Evolutionary conservation across 2,329 filamentous ascomycete genomes (phyloP).

Genomic region (Parascedosporium putredinis): DNA sequence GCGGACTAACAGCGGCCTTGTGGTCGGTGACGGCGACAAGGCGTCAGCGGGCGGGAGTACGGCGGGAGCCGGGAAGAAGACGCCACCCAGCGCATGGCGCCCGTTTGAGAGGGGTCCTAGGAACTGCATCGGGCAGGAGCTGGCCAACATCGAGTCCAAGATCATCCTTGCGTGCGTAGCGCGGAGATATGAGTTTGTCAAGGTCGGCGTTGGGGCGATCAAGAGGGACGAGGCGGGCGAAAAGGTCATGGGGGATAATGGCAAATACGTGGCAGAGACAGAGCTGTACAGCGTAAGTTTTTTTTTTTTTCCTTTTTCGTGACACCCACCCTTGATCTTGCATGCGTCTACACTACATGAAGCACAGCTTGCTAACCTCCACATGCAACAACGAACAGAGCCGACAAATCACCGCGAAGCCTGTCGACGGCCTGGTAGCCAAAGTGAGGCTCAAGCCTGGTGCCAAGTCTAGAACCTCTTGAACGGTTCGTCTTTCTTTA

Average conservation of each 20-base stretch:
- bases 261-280: conserved; percentile 10
- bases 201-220: conserved; percentile 12
- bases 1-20: neutral
- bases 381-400: conserved; percentile 4
- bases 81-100: conserved; percentile 31
- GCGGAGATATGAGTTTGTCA: conserved; percentile 13
- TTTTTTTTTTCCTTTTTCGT: neutral
- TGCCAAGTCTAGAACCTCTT: neutral
- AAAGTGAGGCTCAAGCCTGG: conserved; percentile 10
- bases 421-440: conserved; percentile 11
- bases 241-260: conserved; percentile 11
- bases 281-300: conserved; percentile 12
- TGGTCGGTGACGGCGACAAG: neutral
- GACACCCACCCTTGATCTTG: neutral
- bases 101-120: conserved; percentile 42
- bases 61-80: neutral
- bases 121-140: conserved; percentile 45
- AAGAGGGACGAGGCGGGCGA: conserved; percentile 10
- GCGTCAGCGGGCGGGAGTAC: neutral
- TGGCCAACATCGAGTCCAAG: conserved; percentile 41
- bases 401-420: conserved; percentile 12
- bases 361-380: neutral
- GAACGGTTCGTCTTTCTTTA: too few relatives aligned
- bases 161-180: conserved; percentile 28
- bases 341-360: neutral